Conservation (phyloP, 768 basidiomycete genomes). For the Agaricus subrufescens region DNA sequence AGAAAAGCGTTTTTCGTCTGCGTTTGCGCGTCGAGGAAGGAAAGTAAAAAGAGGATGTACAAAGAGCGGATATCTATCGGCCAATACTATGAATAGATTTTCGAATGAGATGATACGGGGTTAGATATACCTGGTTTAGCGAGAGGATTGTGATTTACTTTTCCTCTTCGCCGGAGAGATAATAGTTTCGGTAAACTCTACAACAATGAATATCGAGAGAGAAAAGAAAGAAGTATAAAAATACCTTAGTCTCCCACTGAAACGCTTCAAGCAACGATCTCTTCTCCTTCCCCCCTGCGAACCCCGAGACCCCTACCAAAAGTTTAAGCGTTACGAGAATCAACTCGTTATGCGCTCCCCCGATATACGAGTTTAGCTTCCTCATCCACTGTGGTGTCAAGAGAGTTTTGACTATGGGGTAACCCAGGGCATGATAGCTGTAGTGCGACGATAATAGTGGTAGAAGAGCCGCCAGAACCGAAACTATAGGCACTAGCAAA, state of each 20-base stretch:
- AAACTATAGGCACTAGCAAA: constrained; percentile 14
- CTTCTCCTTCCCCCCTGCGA: constrained; percentile 62
- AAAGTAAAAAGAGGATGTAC: constrained; percentile 68
- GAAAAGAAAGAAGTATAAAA: constrained; percentile 12
- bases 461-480: constrained; percentile 56
- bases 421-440: constrained; percentile 57
- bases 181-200: constrained; percentile 66
- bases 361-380: constrained; percentile 57
- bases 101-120: neutral
- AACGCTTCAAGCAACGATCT: constrained; percentile 63
- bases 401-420: constrained; percentile 56
- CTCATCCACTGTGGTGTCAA: constrained; percentile 52
- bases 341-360: constrained; percentile 60
- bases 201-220: neutral
- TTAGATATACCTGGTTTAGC: constrained; percentile 49
- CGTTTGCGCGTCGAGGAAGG: constrained; percentile 54
- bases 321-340: constrained; percentile 64
- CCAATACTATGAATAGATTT: neutral
- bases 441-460: constrained; percentile 64
- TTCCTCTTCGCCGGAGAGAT: constrained; percentile 63
- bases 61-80: constrained; percentile 72
- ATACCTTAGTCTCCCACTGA: constrained; percentile 75
- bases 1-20: constrained; percentile 61
- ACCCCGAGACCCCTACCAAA: constrained; percentile 54
- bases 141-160: constrained; percentile 38